Base-by-base conservation (phyloP, 1,139 yeast genomes). In the Hyphopichia pseudoburtonii region DNA sequence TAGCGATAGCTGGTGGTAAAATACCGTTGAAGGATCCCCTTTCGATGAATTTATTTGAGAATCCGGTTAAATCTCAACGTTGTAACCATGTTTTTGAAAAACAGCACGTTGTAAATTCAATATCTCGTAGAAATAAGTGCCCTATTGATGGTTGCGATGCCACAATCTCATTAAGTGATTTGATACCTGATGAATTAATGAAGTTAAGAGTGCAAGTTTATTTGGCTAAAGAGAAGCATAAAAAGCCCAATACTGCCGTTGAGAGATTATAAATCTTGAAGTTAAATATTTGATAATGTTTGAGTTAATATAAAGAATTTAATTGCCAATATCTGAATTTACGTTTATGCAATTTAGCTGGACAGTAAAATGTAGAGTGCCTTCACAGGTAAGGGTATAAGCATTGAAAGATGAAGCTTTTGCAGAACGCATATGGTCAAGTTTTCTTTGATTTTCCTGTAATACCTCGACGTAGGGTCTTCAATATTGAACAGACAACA, bases 21-120 rank as follows among this genome's bases (percentile, higher is more conserved):
- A 65, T 85, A 15, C 78, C 81, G 30, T 56, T 85, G 38, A 70
- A 67, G 28, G 87, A 88, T 54, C 90, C 92, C 0, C 65, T 84
- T 10, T 77, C 88, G 0, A 56, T 75, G 43, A 64, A 70, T 39
- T 56, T 62, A 28, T 82, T 75, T 53, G 62, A 54, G 21, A 59
- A 60, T 3, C 92, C 94, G 1, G 65, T 76, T 48, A 70, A 64
- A 18, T 77, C 84, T 4, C 59, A 51, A 24, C 56, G 51, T 28
- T 85, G 94, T 56, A 64, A 66, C 1, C 94, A 85, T 56, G 76
- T 78, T 0, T 83, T 71, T 51, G 90, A 84, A 44, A 60, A 63
- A 34, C 60, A 51, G 5, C 69, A 77, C 22, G 63, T 83, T 2
- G 35, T 47, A 4, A 48, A 52, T 1, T 66, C 66, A 19, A 43